Conservation (phyloP, 2,329 filamentous ascomycete species). For the Rhynchosporium graminicola region DNA sequence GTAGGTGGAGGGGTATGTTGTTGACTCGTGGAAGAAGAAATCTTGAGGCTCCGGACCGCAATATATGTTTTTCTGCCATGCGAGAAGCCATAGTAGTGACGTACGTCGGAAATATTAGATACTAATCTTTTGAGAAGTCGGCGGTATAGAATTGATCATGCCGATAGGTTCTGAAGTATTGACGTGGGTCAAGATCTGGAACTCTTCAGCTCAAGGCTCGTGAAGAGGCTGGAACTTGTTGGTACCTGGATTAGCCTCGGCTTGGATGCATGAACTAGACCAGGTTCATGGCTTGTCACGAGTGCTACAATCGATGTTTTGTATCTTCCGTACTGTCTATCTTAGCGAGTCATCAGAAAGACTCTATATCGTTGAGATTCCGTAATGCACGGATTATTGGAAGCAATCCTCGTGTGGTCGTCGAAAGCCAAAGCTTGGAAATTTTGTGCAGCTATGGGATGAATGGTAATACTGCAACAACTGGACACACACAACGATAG, state of each 20-base stretch:
- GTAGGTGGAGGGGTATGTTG: conserved; percentile 9
- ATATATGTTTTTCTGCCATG: conserved; percentile 10
- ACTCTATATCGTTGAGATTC: too few species aligned
- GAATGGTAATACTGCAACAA: too few species aligned
- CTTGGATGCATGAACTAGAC: background rate
- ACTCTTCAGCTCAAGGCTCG: too few species aligned
- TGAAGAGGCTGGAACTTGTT: background rate
- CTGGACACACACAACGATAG: too few species aligned
- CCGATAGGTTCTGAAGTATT: background rate
- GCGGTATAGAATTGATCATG: conserved; percentile 3
- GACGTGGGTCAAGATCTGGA: background rate
- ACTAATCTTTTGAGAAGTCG: conserved; percentile 1
- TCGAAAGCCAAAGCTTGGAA: too few species aligned
- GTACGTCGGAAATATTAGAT: background rate
- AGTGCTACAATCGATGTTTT: too few species aligned
- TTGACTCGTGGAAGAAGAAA: conserved; percentile 11
- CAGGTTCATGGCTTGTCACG: too few species aligned
- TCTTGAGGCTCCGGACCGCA: conserved; percentile 7
- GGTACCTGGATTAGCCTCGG: background rate
- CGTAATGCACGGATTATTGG: too few species aligned
- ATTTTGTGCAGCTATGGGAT: too few species aligned
- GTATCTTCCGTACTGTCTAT: too few species aligned
- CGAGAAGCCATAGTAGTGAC: conserved; percentile 4
- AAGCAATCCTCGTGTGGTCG: too few species aligned
- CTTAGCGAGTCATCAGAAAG: too few species aligned